These are phyloP conservation scores for Lentinula guzmanii DNA, from an alignment of 768 basidiomycete species.

Conservation along the genomic window DNA sequence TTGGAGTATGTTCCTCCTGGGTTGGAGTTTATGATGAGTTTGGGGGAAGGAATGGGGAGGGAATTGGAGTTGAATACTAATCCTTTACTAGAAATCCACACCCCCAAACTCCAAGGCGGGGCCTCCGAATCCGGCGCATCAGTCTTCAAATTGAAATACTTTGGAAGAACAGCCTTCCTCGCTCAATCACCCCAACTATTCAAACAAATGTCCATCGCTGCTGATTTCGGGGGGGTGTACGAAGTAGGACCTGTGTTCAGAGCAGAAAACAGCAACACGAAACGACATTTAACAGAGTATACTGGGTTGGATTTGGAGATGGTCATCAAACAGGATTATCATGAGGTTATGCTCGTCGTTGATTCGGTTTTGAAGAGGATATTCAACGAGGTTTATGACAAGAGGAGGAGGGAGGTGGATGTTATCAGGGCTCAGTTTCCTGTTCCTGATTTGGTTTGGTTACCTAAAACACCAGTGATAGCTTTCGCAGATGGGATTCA, in stretches of 20 bases:
- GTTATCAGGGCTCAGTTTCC: slow-evolving; percentile 34
- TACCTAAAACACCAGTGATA: slow-evolving; percentile 47
- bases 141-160: slow-evolving; percentile 51
- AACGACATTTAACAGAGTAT: slow-evolving; percentile 52
- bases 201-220: slow-evolving; percentile 52
- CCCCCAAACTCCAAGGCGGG: slow-evolving; percentile 46
- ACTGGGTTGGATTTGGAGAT: slow-evolving; percentile 52
- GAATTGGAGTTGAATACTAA: slow-evolving; percentile 12
- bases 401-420: not conserved
- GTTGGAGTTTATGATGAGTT: slow-evolving; percentile 21
- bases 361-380: not conserved
- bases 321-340: slow-evolving; percentile 45
- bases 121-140: slow-evolving; percentile 44
- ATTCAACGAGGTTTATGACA: not conserved
- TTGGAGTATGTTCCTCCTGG: slow-evolving; percentile 15
- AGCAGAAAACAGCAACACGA: slow-evolving; percentile 37
- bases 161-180: slow-evolving; percentile 41
- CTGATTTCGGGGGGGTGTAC: slow-evolving; percentile 46
- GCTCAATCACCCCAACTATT: slow-evolving; percentile 48
- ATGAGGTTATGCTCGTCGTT: slow-evolving; percentile 17
- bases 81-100: slow-evolving; percentile 44
- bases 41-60: slow-evolving; percentile 25
- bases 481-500: slow-evolving; percentile 45
- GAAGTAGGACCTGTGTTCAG: slow-evolving; percentile 34
- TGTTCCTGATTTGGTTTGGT: slow-evolving; percentile 48